Base-by-base conservation (phyloP, 306 rosid species). In the Begonia loranthoides region DNA sequence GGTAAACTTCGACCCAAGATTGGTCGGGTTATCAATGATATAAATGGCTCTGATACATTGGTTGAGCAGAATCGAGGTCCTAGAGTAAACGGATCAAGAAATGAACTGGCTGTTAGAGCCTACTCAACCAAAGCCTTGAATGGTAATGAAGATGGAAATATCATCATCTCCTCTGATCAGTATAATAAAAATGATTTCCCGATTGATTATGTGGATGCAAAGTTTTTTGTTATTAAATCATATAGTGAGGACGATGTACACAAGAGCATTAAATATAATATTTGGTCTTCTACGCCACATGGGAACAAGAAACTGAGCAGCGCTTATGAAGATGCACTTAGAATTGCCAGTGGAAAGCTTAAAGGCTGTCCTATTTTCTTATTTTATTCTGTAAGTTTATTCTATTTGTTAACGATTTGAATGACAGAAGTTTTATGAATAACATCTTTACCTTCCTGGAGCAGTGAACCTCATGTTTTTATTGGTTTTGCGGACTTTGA, bases 231-330 rank as follows among this genome's bases (percentile, higher is more conserved):
- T 39, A 84, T 89, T 54, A 89, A 89, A 75, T 89, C 97, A 5
- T 89, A 89, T 75, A 89, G 95, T 13, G 97, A 89, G 73, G 97
- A 89, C 73, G 97, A 89, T 76, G 95, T 89, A 52, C 97, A 89
- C 74, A 89, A 84, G 73, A 89, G 97, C 69, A 69, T 89, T 45
- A 89, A 89, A 62, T 89, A 89, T 70, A 89, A 82, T 75, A 83
- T 89, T 60, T 89, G 97, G 97, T 89, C 97, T 5, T 89, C 97
- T 43, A 89, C 97, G 13, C 85, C 87, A 52, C 94, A 84, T 68
- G 97, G 97, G 58, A 89, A 89, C 74, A 85, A 76, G 78, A 89
- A 89, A 76, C 65, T 89, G 58, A 72, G 60, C 59, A 68, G 50
- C 64, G 94, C 95, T 33, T 79, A 69, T 47, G 95, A 79, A 66